These are phyloP conservation scores for Cutaneotrichosporon curvatum DNA, from an alignment of 1,284 basidiomycete species.

Conservation along the genomic window DNA sequence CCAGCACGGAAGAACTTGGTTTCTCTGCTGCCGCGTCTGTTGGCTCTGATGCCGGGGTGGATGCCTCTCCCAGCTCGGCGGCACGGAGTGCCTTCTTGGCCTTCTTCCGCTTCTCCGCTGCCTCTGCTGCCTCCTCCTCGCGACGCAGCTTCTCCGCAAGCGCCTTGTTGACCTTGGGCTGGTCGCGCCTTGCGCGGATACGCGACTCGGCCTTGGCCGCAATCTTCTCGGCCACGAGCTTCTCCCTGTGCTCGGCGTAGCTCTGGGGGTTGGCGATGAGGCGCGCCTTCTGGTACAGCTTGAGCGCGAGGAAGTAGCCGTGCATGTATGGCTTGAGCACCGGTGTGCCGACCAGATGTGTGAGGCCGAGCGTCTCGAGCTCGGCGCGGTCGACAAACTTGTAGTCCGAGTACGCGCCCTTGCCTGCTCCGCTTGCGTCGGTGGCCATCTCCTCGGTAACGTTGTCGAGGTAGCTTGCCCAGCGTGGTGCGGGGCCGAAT, in stretches of 20 bases:
- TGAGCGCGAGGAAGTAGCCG: conserved; percentile 93
- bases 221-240: conserved; percentile 76
- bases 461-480: conserved; percentile 96
- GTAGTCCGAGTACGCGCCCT: conserved; percentile 80
- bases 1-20: conserved; percentile 48
- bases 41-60: conserved; percentile 29
- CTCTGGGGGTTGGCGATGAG: conserved; percentile 94
- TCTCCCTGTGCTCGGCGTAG: conserved; percentile 88
- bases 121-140: conserved; percentile 63
- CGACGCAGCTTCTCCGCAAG: conserved; percentile 77
- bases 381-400: conserved; percentile 92
- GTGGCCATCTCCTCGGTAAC: conserved; percentile 97
- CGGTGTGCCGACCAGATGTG: conserved; percentile 88
- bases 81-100: conserved; percentile 25
- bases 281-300: conserved; percentile 90
- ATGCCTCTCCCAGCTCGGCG: conserved; percentile 33
- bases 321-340: conserved; percentile 99
- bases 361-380: conserved; percentile 76
- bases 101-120: conserved; percentile 57
- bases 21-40: conserved; percentile 38
- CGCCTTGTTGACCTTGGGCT: conserved; percentile 76
- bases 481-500: conserved; percentile 89
- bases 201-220: conserved; percentile 88
- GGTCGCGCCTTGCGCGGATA: conserved; percentile 71
- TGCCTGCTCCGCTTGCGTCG: conserved; percentile 50